A percentile compares a stretch with the other conserved stretches of the same genome.
These are phyloP conservation scores for Erysimum cheiranthoides DNA, from an alignment of 345 rosid genomes.

Conservation along the genomic window DNA sequence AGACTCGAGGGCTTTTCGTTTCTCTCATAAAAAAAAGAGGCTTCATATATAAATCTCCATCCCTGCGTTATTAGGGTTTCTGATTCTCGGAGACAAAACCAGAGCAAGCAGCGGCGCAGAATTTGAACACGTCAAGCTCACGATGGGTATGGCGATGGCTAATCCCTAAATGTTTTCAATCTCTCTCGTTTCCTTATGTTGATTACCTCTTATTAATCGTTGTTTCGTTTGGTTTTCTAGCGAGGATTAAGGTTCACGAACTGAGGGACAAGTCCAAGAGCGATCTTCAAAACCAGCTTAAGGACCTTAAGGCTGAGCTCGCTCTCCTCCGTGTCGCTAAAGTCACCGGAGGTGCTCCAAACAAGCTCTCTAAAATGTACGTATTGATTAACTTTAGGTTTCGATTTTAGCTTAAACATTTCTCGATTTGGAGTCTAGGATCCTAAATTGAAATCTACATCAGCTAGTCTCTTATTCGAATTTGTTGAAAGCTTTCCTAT, in stretches of 20 bases:
- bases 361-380: constrained; percentile 67
- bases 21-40: background rate
- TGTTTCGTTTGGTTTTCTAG: constrained; percentile 26
- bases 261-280: constrained; percentile 55
- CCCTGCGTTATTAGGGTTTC: constrained; percentile 26
- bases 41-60: constrained; percentile 16
- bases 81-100: constrained; percentile 16
- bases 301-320: constrained; percentile 64
- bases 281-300: constrained; percentile 54
- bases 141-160: constrained; percentile 41
- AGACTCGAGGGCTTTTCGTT: constrained; percentile 2
- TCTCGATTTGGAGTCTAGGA: background rate
- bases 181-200: background rate
- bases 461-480: background rate
- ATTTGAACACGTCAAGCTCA: constrained; percentile 34
- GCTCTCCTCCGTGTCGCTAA: constrained; percentile 68
- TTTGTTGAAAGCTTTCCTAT: background rate
- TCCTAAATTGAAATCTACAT: background rate
- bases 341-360: constrained; percentile 68
- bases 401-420: background rate
- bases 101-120: constrained; percentile 41
- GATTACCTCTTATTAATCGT: constrained; percentile 7
- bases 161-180: background rate
- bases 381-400: background rate
- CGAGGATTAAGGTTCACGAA: constrained; percentile 67